Evolutionary conservation across 495 filamentous ascomycete genomes (phyloP).

Genomic region (Beverwykella pulmonaria): DNA sequence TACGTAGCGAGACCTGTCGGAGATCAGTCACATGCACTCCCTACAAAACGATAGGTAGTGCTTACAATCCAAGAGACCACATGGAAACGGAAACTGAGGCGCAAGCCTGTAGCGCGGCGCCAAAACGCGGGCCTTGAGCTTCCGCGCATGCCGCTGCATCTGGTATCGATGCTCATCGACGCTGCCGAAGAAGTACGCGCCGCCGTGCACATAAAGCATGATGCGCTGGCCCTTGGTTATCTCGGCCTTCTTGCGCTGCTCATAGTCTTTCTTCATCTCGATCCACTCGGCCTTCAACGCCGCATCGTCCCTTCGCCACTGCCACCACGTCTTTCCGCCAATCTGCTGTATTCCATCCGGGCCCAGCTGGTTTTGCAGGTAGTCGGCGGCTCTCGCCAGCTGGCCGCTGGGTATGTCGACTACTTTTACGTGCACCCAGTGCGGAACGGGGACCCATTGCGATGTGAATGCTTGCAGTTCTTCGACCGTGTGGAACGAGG

Average conservation of each 20-base stretch:
- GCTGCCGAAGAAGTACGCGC: constrained; percentile 84
- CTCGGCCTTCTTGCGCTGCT: constrained; percentile 66
- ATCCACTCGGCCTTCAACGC: constrained; percentile 87
- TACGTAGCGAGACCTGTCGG: constrained; percentile 70
- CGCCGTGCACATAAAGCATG: constrained; percentile 92
- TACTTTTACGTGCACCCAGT: constrained; percentile 80
- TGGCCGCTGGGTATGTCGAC: constrained; percentile 66
- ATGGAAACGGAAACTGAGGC: constrained; percentile 94
- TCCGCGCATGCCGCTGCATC: constrained; percentile 91
- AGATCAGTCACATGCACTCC: not conserved
- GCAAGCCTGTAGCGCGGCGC: constrained; percentile 86
- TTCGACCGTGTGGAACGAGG: constrained; percentile 86
- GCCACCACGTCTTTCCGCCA: constrained; percentile 90
- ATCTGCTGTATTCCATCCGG: constrained; percentile 70
- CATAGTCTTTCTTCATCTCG: constrained; percentile 85
- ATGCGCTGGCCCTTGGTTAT: constrained; percentile 66
- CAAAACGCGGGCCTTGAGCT: constrained; percentile 84
- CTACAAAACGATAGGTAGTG: not conserved
- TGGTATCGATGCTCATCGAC: constrained; percentile 95
- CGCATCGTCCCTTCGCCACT: constrained; percentile 71
- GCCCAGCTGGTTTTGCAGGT: constrained; percentile 71
- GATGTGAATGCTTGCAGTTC: constrained; percentile 87
- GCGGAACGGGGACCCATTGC: constrained; percentile 87
- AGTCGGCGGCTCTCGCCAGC: constrained; percentile 62
- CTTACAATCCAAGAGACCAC: constrained; percentile 78